Conservation (phyloP, 2,329 filamentous ascomycete species). For the Monosporascus sp. region DNA sequence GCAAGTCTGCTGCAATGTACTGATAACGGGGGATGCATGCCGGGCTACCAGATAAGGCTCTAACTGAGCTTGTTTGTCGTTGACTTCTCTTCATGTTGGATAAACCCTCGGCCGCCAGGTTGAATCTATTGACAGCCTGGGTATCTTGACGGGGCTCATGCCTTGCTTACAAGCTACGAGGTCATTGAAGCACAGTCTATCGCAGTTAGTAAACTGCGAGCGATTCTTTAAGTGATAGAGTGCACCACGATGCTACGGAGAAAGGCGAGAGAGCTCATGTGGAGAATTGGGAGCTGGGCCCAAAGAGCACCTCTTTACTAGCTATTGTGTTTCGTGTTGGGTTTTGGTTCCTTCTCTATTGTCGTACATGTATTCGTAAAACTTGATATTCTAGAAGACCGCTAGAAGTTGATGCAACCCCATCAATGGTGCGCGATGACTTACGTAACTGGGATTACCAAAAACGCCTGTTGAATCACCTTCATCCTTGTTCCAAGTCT, state of each 20-base stretch:
- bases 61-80: background rate
- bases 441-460: background rate
- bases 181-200: no score
- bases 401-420: background rate
- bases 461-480: background rate
- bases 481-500: no score
- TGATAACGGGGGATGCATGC: conserved; percentile 17
- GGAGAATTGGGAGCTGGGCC: no score
- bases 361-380: background rate
- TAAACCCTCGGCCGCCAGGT: background rate
- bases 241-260: no score
- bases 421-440: background rate
- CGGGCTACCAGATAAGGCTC: conserved; percentile 7
- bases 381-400: background rate
- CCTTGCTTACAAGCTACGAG: no score
- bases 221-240: no score
- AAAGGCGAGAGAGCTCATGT: no score
- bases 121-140: background rate
- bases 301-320: no score
- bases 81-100: background rate
- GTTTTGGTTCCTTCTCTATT: no score
- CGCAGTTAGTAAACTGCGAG: no score
- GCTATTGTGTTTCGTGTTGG: no score
- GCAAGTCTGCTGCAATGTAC: conserved; percentile 9
- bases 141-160: background rate